These are phyloP conservation scores for Leavenworthia alabamica DNA, from an alignment of 345 rosid genomes.

Conservation along the genomic window DNA sequence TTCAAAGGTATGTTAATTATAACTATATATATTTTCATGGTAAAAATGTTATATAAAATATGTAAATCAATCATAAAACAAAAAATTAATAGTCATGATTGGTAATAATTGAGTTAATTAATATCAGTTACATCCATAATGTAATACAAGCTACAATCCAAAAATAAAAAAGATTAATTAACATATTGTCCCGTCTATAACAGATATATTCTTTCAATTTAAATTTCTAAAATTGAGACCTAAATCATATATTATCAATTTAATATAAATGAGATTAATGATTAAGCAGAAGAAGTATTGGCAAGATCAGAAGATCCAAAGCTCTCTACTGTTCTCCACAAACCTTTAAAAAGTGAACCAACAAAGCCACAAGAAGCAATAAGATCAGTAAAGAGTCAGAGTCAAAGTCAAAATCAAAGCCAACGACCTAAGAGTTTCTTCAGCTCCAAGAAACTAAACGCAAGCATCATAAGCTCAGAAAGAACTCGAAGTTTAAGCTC, in stretches of 20 bases:
- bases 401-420: slow-evolving; percentile 15
- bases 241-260: no score
- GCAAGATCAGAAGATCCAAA: slow-evolving; percentile 15
- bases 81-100: background rate
- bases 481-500: slow-evolving; percentile 49
- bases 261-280: no score
- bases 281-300: slow-evolving; percentile 18
- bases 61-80: background rate
- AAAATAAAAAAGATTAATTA: no score
- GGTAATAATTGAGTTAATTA: background rate
- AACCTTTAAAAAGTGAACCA: slow-evolving; percentile 3
- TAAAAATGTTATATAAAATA: background rate
- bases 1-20: slow-evolving; percentile 11
- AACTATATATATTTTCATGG: background rate
- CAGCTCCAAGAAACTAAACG: slow-evolving; percentile 48
- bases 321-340: background rate
- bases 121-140: background rate
- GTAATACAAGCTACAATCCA: background rate
- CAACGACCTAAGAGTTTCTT: slow-evolving; percentile 28
- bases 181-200: no score
- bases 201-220: no score
- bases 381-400: slow-evolving; percentile 12
- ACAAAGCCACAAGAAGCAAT: slow-evolving; percentile 10
- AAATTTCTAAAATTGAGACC: no score
- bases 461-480: slow-evolving; percentile 51